Evolutionary conservation across 2,329 filamentous ascomycete species (phyloP), one percentile per base, ranked within the genome.

Genomic region (Fusarium sp.): DNA sequence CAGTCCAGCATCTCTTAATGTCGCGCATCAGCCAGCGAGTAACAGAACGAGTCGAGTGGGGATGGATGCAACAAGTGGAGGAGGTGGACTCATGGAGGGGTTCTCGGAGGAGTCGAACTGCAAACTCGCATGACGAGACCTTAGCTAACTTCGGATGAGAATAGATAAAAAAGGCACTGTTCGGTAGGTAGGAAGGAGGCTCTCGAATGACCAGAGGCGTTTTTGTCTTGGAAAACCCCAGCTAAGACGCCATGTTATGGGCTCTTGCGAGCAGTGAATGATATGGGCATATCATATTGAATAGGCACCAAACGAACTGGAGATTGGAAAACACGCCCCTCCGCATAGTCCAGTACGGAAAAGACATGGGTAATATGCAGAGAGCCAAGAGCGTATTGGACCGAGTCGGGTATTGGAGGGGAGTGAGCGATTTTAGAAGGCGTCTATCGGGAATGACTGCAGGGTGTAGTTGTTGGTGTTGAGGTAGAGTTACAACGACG

Each of bases 1-100:
- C 61, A 70, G 60, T 51, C 65, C 62, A 65, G 64, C 71, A 61
- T 68, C 55, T 68, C 59, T 70, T 64, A 64, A 70, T 70, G 67
- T 70, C 67, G 67, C 67, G 67, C 67, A 70, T 70, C 55, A 60
- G 47, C 67, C 58, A 70, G 58, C 67, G 67, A 70, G 67, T 69
- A 66, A 53, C 49, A 65, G 64, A 65, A 67, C 58, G 63, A 53
- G 63, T 55, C 50, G 56, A 54, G 67, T 70, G 67, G 67, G 59
- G 67, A 69, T 65, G 56, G 57, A 70, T 54, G 58, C 61, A 65
- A 59, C 61, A 68, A 70, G 67, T 70, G 67, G 67, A 70, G 67
- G 67, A 68, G 62, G 67, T 70, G 67, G 67, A 70, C 67, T 70
- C 67, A 68, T 54, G 66, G 66, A 69, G 66, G 67, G 67, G 67